A percentile compares a stretch with the other conserved stretches of the same genome.
These are phyloP conservation scores for Phytophthora rubi DNA, from an alignment of 352 stramenopile species.

Conservation along the genomic window DNA sequence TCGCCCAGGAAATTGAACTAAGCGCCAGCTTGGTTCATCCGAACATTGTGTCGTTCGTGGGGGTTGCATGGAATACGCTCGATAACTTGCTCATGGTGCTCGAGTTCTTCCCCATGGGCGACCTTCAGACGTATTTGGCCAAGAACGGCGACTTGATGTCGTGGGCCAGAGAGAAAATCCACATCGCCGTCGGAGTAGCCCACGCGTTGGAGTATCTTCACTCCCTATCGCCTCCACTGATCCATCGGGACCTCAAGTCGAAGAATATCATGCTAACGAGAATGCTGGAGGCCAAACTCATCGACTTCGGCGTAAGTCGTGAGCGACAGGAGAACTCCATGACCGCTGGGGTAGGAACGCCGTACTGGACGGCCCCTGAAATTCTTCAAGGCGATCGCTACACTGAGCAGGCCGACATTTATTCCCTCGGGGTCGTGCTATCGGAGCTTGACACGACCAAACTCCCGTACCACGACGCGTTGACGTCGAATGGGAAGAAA, in stretches of 20 bases:
- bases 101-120: constrained; percentile 50
- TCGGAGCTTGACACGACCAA: constrained; percentile 43
- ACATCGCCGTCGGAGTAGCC: constrained; percentile 41
- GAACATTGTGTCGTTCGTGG: constrained; percentile 43
- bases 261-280: constrained; percentile 78
- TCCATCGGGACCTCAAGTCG: constrained; percentile 47
- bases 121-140: constrained; percentile 46
- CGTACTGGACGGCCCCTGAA: constrained; percentile 47
- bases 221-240: constrained; percentile 29
- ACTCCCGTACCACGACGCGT: constrained; percentile 38
- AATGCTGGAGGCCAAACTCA: constrained; percentile 63
- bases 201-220: constrained; percentile 44
- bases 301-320: constrained; percentile 46
- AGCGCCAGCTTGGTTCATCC: constrained; percentile 40
- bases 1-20: constrained; percentile 46
- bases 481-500: constrained; percentile 32
- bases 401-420: constrained; percentile 46
- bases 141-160: constrained; percentile 28
- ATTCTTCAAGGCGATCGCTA: constrained; percentile 36
- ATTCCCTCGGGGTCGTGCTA: constrained; percentile 49
- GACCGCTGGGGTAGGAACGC: constrained; percentile 34
- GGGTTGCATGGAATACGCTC: constrained; percentile 56
- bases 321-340: constrained; percentile 34
- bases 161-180: constrained; percentile 45
- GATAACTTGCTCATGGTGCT: constrained; percentile 52